Evolutionary conservation across 2,329 filamentous ascomycete species (phyloP), one percentile per base, ranked within the genome.

Genomic region (Pseudocercospora fuligena): DNA sequence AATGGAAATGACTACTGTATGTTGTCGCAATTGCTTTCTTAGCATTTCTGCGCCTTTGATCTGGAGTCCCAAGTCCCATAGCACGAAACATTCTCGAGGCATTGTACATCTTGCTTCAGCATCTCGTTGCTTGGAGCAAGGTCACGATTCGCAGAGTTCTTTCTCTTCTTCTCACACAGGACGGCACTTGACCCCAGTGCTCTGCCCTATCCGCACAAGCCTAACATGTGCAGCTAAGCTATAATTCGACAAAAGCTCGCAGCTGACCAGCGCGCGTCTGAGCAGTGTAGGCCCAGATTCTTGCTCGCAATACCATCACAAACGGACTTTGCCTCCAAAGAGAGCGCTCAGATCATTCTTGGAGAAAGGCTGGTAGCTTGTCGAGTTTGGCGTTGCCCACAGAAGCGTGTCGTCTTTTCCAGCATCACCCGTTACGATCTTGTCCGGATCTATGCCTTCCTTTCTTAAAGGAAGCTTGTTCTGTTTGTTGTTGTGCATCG

Each of bases 401-500:
- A 84, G 75, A 40, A 88, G 75, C n/a, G 74, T 77, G 76, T 87
- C 83, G 25, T 75, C 75, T 54, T 74, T 73, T 0, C 80, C 79
- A n/a, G 78, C 81, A 9, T 76, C 74, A 8, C 82, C 83, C 67
- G 83, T 82, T 14, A 75, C 80, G 19, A 83, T 76, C 65, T 82
- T 82, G 5, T 75, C 75, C 3, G 87, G 85, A 75, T 92, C 86
- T 14, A 91, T 85, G 0, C 90, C 90, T 69, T 91, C 89, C 54
- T 86, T 85, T 73, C 89, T 84, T 54, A 93, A 80, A 0, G 88
- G 88, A 1, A 89, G 85, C 77, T 94, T 94, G 75, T 92, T 92
- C 79, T 93, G 91, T 80, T 94, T 94, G 76, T 92, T 90, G 73
- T 93, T 94, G 75, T 91, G 89, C 72, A 88, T 90, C 5, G 89